Percentiles rank a stretch among this genome's conserved stretches.
phyloP scores from a whole-genome alignment of 345 rosid genomes.

The Camelina laxa region DNA sequence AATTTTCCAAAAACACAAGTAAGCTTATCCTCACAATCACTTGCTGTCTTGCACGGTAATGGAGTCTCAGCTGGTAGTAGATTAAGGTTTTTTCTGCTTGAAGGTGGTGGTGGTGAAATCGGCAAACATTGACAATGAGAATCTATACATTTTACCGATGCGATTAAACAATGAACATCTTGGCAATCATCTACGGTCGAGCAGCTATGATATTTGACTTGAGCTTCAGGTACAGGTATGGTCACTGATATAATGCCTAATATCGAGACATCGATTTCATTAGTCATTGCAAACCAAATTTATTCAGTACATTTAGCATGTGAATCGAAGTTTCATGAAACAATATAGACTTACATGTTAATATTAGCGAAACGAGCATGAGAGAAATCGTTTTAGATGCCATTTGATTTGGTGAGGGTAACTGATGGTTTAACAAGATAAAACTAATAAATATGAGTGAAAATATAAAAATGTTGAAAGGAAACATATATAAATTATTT shows the following conservation, averaged over 20 bases:
- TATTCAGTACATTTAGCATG: background rate
- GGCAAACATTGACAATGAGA: slow-evolving; percentile 2
- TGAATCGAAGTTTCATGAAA: slow-evolving; percentile 3
- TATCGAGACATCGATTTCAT: background rate
- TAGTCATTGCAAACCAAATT: background rate
- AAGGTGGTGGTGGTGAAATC: background rate
- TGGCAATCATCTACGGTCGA: slow-evolving; percentile 19
- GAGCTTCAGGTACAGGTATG: slow-evolving; percentile 11
- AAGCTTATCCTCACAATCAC: slow-evolving; percentile 34
- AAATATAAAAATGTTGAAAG: background rate
- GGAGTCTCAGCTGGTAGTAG: slow-evolving; percentile 21
- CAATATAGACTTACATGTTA: slow-evolving; percentile 30
- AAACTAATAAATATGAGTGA: background rate
- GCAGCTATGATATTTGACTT: slow-evolving; percentile 12
- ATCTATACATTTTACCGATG: background rate
- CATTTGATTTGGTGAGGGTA: slow-evolving; percentile 23
- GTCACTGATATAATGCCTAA: slow-evolving; percentile 22
- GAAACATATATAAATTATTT: background rate
- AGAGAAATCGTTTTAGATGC: slow-evolving; percentile 20
- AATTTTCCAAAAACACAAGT: slow-evolving; percentile 23
- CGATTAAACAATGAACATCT: slow-evolving; percentile 3
- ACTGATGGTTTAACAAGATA: slow-evolving; percentile 10
- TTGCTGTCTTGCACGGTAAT: slow-evolving; percentile 20
- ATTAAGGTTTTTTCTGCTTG: slow-evolving; percentile 20
- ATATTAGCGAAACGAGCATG: slow-evolving; percentile 24